phyloP scores from a whole-genome alignment of 495 filamentous ascomycete species.

The Diplogelasinospora grovesii region DNA sequence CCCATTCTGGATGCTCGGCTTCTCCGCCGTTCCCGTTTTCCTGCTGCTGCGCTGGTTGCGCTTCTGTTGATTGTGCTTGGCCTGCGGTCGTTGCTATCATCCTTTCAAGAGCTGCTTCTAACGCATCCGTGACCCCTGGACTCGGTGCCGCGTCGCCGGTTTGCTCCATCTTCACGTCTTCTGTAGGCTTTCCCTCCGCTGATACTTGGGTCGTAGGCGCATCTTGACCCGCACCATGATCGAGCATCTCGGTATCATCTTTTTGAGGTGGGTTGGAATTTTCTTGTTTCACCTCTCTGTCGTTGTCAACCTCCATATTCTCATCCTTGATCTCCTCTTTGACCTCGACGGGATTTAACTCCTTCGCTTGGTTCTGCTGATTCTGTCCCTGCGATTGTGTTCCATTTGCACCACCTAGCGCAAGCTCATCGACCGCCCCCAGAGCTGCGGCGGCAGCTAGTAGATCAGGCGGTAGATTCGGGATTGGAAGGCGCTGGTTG shows the following conservation, averaged over 20 bases:
- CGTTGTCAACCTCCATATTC: not conserved
- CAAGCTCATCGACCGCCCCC: too few relatives aligned
- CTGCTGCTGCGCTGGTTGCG: slow-evolving; percentile 5
- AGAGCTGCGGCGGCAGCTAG: slow-evolving; percentile 15
- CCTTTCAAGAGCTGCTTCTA: slow-evolving; percentile 41
- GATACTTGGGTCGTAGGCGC: too few relatives aligned
- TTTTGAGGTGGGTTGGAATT: not conserved
- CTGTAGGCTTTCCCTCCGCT: too few relatives aligned
- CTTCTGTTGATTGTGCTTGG: slow-evolving; percentile 10
- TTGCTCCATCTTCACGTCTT: slow-evolving; percentile 4
- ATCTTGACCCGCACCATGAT: too few relatives aligned
- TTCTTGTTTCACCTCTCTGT: too few relatives aligned
- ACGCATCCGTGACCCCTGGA: slow-evolving; percentile 33
- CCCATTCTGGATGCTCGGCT: slow-evolving; percentile 41
- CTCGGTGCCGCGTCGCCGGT: slow-evolving; percentile 17
- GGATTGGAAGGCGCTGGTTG: slow-evolving; percentile 19
- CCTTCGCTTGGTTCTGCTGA: too few relatives aligned
- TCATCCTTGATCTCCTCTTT: too few relatives aligned
- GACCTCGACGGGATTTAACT: too few relatives aligned
- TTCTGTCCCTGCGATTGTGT: too few relatives aligned
- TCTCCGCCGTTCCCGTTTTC: slow-evolving; percentile 15
- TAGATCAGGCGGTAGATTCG: slow-evolving; percentile 18
- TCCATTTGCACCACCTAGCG: too few relatives aligned
- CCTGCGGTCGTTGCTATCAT: slow-evolving; percentile 12
- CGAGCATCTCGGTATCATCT: too few relatives aligned